Base-by-base conservation (phyloP, 805 yeast genomes). In the Pichia membranifaciens region DNA sequence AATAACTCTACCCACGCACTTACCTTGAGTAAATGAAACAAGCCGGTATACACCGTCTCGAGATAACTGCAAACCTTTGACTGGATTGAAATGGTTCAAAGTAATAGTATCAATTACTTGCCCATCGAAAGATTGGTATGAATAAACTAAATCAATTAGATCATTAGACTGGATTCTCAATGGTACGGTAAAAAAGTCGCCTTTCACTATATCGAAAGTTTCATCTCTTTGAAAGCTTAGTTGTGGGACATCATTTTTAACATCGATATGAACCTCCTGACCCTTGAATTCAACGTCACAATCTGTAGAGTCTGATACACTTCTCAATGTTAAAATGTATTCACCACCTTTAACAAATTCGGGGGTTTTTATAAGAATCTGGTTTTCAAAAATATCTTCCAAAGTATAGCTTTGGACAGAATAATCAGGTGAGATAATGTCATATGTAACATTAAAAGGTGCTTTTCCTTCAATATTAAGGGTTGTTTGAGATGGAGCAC, bases 391-490 rank as follows among this genome's bases (percentile, higher is more conserved):
- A 39, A 80, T 73, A 38, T 71, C 70, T 9, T 69, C 67, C 6
- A 74, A 61, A 0, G 65, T 62, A 41, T 66, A 73, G 5, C 77
- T 64, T 13, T 69, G 48, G 5, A 55, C 60, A 52, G 79, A 68
- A 51, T 74, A 72, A 50, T 73, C 72, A 2, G 81, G 74, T 45
- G 82, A 83, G 17, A 84, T 63, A 20, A 91, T 67, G 45, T 81
- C 85, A 64, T 89, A 90, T 20, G 70, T 72, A 45, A 93, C 70
- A 2, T 75, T 68, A 55, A 84, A 87, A 4, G 98, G 98, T 0
- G 84, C 77, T 53, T 81, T 81, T 13, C 99, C 99, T 42, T 76
- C 79, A 20, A 93, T 74, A 9, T 62, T 60, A 4, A 91, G 72
- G 0, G 83, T 81, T 4, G 85, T 65, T 2, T 70, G 58, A 2